Percentiles rank a stretch among this genome's conserved stretches.
Evolutionary conservation across 2,329 filamentous ascomycete species (phyloP).

Genomic region (Colletotrichum truncatum): DNA sequence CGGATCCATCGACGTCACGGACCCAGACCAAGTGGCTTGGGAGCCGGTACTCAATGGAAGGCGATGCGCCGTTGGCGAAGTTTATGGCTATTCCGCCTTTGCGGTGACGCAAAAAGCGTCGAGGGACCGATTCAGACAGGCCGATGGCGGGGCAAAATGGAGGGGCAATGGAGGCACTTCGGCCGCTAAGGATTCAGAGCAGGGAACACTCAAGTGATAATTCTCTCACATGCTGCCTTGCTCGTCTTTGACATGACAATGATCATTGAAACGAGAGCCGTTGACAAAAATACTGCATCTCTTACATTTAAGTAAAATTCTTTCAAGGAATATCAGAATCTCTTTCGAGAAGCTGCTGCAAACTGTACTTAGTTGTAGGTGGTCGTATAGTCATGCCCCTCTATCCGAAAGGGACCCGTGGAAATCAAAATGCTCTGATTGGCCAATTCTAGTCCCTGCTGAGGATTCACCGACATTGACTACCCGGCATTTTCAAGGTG

Average conservation of each 20-base stretch:
- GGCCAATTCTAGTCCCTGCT: not conserved
- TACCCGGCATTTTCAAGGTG: not conserved
- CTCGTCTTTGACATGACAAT: not conserved
- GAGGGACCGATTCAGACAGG: not conserved
- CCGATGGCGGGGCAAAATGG: conserved; percentile 26
- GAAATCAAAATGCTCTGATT: not conserved
- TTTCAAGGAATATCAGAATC: too few species aligned
- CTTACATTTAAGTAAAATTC: too few species aligned
- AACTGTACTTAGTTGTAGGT: too few species aligned
- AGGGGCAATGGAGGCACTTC: conserved; percentile 2
- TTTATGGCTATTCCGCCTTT: not conserved
- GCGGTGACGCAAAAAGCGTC: conserved; percentile 9
- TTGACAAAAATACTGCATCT: too few species aligned
- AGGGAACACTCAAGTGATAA: not conserved
- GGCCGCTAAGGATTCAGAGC: not conserved
- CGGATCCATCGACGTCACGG: not conserved
- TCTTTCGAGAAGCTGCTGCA: too few species aligned
- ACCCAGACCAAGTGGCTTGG: not conserved
- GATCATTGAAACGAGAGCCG: not conserved
- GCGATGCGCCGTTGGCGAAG: not conserved
- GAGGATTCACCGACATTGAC: not conserved
- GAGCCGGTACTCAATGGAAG: not conserved
- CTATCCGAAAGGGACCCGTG: not conserved
- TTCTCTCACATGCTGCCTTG: too few species aligned
- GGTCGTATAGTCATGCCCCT: too few species aligned